Conservation (phyloP, 768 basidiomycete species). For the Gloeopeniophorella convolvens region DNA sequence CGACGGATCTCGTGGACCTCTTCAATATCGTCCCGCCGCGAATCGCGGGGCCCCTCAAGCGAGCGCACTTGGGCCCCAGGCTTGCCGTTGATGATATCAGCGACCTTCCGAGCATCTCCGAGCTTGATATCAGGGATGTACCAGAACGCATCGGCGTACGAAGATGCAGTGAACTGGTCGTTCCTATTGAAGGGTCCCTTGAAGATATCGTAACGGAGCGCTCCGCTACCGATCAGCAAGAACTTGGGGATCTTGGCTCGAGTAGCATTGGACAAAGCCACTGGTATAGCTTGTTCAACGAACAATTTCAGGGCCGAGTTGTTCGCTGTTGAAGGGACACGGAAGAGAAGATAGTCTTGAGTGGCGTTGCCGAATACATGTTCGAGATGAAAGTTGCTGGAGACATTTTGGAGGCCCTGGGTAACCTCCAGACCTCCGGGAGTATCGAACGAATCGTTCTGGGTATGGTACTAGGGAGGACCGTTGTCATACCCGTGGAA, state of each 20-base stretch:
- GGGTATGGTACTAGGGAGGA: slow-evolving; percentile 57
- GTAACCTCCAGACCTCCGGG: slow-evolving; percentile 45
- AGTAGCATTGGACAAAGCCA: slow-evolving; percentile 56
- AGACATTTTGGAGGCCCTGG: slow-evolving; percentile 44
- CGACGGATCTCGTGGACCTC: slow-evolving; percentile 45
- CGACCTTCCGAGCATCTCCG: slow-evolving; percentile 41
- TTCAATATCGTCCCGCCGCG: slow-evolving; percentile 40
- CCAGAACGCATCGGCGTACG: slow-evolving; percentile 59
- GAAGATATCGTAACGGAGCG: slow-evolving; percentile 60
- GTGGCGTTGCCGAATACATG: slow-evolving; percentile 67
- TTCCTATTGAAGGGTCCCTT: slow-evolving; percentile 70
- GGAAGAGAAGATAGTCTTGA: slow-evolving; percentile 61
- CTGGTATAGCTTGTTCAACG: slow-evolving; percentile 34
- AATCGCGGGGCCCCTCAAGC: slow-evolving; percentile 26
- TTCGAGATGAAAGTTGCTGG: slow-evolving; percentile 53
- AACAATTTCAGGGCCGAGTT: slow-evolving; percentile 55
- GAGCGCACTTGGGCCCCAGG: slow-evolving; percentile 33
- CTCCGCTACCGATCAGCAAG: slow-evolving; percentile 59
- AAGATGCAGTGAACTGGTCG: slow-evolving; percentile 70
- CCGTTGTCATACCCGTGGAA: neutral
- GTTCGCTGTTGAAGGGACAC: slow-evolving; percentile 58
- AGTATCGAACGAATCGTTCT: slow-evolving; percentile 59
- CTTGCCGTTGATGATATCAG: slow-evolving; percentile 49
- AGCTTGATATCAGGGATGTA: slow-evolving; percentile 53
- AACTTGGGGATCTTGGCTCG: slow-evolving; percentile 54